Base-by-base conservation (phyloP, 257 asterid species). In the Primulina tabacum region DNA sequence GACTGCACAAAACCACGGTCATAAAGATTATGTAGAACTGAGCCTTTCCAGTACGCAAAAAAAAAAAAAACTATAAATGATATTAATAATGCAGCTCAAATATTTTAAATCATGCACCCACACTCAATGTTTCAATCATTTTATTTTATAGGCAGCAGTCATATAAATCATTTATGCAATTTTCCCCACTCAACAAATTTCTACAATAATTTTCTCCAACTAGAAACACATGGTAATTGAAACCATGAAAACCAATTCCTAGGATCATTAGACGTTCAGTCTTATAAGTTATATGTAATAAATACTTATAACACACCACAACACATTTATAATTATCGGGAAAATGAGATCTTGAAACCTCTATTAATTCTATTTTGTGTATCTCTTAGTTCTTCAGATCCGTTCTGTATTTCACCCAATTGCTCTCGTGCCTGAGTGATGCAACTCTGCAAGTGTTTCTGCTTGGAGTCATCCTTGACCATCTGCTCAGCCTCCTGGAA, bases 401-500 rank as follows among this genome's bases (percentile, higher is more conserved):
- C 77, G 66, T 85, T 87, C 72, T 71, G 55, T 29, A 81, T 69
- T 78, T 91, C 96, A 20, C 75, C 64, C 77, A 94, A 76, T 9
- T 94, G 95, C 65, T 86, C 89, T 4, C 75, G 80, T 11, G 99
- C 92, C 74, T 84, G 86, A 79, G 79, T 43, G 60, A 90, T 84
- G 79, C 89, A 93, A 67, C 83, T 78, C 37, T 82, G 85, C 80
- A 92, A 76, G 78, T 89, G 88, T 69, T 86, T 91, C 72, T 73
- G 76, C 83, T 85, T 92, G 3, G 90, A 73, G 40, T 78, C 77
- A 59, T 83, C 82, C 7, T 81, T 73, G 32, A 85, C 79, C 24
- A 90, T 79, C 60, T n/a, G 82, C 65, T 80, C 87, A 17, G 92
- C 91, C 30, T 90, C 96, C 53, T 83, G 74, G 81, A 93, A 93